These are phyloP conservation scores for Corrigiola litoralis DNA, from an alignment of 179 eudicot genomes.

Conservation along the genomic window DNA sequence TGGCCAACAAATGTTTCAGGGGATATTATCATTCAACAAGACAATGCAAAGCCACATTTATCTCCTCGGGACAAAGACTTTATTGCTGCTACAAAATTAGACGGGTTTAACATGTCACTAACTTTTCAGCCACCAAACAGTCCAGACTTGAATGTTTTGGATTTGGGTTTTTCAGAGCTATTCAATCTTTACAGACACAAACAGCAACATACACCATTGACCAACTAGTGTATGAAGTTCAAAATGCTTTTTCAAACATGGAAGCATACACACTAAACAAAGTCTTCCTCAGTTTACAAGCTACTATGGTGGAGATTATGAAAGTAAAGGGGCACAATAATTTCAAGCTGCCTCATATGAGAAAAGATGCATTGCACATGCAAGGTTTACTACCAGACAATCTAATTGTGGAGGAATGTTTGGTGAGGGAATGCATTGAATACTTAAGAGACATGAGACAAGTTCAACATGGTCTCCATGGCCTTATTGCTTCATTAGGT, in stretches of 20 bases:
- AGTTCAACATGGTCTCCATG: too few relatives aligned
- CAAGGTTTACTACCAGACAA: too few relatives aligned
- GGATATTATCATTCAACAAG: neutral
- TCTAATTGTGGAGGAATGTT: too few relatives aligned
- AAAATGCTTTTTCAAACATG: neutral
- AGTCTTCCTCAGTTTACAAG: neutral
- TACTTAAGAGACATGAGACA: too few relatives aligned
- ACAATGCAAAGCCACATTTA: neutral
- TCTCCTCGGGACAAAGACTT: neutral
- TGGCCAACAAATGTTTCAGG: neutral
- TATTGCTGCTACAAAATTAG: neutral
- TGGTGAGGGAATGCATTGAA: too few relatives aligned
- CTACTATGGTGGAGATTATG: neutral
- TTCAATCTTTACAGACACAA: neutral
- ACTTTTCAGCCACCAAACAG: neutral
- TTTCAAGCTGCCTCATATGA: neutral
- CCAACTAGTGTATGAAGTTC: neutral
- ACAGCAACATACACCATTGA: neutral
- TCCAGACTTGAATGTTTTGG: neutral
- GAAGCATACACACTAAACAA: neutral
- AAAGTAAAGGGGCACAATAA: neutral
- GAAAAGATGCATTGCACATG: too few relatives aligned
- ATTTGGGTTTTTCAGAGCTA: neutral
- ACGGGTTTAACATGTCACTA: neutral
- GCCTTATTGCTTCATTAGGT: too few relatives aligned